Percentiles rank a stretch among this genome's conserved stretches.
phyloP scores from a whole-genome alignment of 352 stramenopile genomes.

The Pythium apleroticum region DNA sequence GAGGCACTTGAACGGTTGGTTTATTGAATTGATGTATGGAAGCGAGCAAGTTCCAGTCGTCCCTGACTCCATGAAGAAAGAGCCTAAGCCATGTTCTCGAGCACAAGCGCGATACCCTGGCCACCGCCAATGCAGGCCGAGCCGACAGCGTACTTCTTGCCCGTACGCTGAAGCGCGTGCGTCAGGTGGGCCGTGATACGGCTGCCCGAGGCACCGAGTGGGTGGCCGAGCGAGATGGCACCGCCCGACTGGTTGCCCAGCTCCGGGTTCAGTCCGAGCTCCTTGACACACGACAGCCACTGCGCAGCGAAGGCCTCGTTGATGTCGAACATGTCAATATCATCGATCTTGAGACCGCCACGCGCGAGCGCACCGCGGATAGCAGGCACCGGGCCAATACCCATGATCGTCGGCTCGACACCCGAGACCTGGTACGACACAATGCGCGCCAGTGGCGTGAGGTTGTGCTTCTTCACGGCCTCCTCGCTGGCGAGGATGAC shows the following conservation, averaged over 20 bases:
- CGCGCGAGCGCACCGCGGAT: constrained; percentile 91
- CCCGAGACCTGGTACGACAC: constrained; percentile 92
- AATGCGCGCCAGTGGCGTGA: constrained; percentile 92
- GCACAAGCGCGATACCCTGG: constrained; percentile 97
- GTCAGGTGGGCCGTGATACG: constrained; percentile 91
- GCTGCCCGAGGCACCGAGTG: constrained; percentile 93
- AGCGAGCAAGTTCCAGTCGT: neutral
- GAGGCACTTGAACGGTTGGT: neutral
- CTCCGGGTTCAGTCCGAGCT: constrained; percentile 93
- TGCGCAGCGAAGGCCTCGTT: constrained; percentile 99
- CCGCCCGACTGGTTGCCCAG: constrained; percentile 95
- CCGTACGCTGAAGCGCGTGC: constrained; percentile 82
- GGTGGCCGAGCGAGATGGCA: constrained; percentile 96
- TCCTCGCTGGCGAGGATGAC: constrained; percentile 95
- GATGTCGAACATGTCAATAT: constrained; percentile 98
- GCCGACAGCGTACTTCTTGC: constrained; percentile 94
- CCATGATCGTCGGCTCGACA: constrained; percentile 97
- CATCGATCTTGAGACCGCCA: constrained; percentile 86
- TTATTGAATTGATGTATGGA: constrained; percentile 6
- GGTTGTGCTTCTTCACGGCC: constrained; percentile 90
- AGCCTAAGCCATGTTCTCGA: constrained; percentile 89
- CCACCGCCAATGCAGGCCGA: constrained; percentile 98
- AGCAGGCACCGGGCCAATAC: constrained; percentile 95
- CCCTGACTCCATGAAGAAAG: neutral
- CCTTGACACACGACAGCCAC: constrained; percentile 96